Percentiles rank a stretch among this genome's conserved stretches.
Evolutionary conservation across 345 rosid genomes (phyloP).

Genomic region (Litchi chinensis): DNA sequence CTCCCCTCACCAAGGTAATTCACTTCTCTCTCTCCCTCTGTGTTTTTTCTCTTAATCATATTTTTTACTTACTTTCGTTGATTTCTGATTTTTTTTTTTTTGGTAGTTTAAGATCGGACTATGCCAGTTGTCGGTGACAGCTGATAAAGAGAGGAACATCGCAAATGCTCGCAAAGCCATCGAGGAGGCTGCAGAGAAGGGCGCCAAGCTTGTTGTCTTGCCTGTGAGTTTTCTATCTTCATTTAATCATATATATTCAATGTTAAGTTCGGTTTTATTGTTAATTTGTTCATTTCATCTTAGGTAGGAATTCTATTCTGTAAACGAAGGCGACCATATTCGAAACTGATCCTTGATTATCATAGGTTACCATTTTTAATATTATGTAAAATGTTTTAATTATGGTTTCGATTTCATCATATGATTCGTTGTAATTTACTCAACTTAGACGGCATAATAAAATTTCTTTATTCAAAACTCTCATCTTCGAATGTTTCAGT

Average conservation of each 20-base stretch:
- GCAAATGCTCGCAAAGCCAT: slow-evolving; percentile 67
- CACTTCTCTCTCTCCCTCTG: neutral
- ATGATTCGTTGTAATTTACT: neutral
- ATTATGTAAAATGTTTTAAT: too few species aligned
- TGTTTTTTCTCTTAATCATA: neutral
- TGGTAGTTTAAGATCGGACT: slow-evolving; percentile 78
- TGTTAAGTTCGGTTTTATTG: neutral
- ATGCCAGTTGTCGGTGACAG: slow-evolving; percentile 76
- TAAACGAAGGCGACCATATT: neutral
- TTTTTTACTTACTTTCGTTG: slow-evolving; percentile 1
- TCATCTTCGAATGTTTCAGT: neutral
- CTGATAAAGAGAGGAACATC: slow-evolving; percentile 79
- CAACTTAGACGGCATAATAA: neutral
- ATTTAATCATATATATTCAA: neutral
- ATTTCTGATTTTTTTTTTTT: slow-evolving; percentile 7
- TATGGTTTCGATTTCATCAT: neutral
- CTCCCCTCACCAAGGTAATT: slow-evolving; percentile 66
- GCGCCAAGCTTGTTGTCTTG: slow-evolving; percentile 79
- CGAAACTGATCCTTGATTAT: neutral
- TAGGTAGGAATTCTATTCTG: neutral
- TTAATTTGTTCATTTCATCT: neutral
- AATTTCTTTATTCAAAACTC: neutral
- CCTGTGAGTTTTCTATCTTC: slow-evolving; percentile 50
- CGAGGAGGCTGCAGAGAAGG: slow-evolving; percentile 72
- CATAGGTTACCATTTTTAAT: too few species aligned